phyloP scores from a whole-genome alignment of 1,139 yeast genomes.

The Debaryomycetaceae sp. region DNA sequence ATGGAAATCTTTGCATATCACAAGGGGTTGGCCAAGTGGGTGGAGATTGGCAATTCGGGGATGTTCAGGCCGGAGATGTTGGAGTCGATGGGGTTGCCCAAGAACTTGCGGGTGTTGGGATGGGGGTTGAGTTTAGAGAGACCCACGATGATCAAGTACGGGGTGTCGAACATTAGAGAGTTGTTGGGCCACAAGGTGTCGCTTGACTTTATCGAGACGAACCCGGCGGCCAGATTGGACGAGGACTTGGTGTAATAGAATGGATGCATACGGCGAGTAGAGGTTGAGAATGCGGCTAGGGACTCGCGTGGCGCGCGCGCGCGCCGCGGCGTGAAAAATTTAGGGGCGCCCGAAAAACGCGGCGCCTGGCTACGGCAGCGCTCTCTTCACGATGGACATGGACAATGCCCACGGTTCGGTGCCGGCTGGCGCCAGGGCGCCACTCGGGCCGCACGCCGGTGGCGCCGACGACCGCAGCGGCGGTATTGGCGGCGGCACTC shows the following conservation, averaged over 20 bases:
- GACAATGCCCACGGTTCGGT: no score
- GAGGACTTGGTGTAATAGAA: conserved; percentile 32
- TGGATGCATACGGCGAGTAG: conserved; percentile 1
- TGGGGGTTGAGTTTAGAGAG: conserved; percentile 98
- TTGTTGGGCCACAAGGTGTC: conserved; percentile 92
- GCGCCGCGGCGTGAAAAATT: no score
- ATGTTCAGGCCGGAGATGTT: conserved; percentile 99
- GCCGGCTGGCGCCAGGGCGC: no score
- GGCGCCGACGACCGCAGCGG: not conserved
- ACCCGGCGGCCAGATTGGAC: conserved; percentile 97
- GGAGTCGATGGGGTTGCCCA: conserved; percentile 96
- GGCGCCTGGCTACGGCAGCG: no score
- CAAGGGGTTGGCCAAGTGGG: conserved; percentile 93
- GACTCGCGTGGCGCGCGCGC: not conserved
- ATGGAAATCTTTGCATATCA: conserved; percentile 98
- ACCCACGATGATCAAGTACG: conserved; percentile 98
- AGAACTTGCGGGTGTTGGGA: conserved; percentile 89
- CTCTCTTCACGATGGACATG: no score
- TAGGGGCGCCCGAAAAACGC: no score
- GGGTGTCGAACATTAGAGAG: conserved; percentile 92
- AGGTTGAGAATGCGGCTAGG: conserved; percentile 1
- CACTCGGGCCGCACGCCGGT: no score
- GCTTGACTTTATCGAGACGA: conserved; percentile 87
- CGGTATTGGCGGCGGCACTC: conserved; percentile 6
- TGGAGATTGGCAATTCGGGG: conserved; percentile 98